Evolutionary conservation across 1,284 basidiomycete species (phyloP), one percentile per base, ranked within the genome.

Genomic region (Tausonia pullulans): DNA sequence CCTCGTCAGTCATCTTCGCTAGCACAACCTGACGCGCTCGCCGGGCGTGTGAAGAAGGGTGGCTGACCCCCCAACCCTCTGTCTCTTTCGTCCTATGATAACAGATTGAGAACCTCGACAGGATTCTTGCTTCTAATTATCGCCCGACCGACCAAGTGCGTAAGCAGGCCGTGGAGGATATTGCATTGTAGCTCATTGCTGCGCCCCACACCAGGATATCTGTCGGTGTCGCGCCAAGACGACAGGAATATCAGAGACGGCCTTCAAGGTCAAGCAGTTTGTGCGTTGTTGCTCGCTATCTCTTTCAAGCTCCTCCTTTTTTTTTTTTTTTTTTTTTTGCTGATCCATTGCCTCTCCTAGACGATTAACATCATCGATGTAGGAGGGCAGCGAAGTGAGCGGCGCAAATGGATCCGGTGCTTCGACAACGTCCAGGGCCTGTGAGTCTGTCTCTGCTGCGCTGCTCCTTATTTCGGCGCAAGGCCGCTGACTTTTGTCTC

Each of bases 291-390:
- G 27, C 27, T 27, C 27, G 27, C 27, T 27, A 2, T 27, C 27
- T 27, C 27, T 27, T 27, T 27, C 27, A 27, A 27, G 27, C 27
- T 27, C 27, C 53, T 8, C 14, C 27, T 27, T 27, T 9, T 5
- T 55, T 27, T 52, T 5, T 5, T 11, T 43, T 7, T 10, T 56
- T 43, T 16, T 5, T 11, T 2, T 45, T 57, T n/a, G 55, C 10
- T 44, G 9, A 16, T 53, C 10, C 10, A 53, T n/a, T 6, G 3
- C 6, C 45, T 27, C 27, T 27, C 27, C 27, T 27, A 58, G 57
- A 58, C 57, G 45, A 44, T 58, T 10, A 58, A 58, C 16, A 9
- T 60, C 6, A 52, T 60, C n/a, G 58, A 60, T 43, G 58, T 60
- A 11, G 58, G 58, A 14, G 58, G 58, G 6, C 58, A 60, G n/a